Percentiles rank a stretch among this genome's conserved stretches.
phyloP scores from a whole-genome alignment of 139 green algal genomes.

The Edaphochlamys debaryana region DNA sequence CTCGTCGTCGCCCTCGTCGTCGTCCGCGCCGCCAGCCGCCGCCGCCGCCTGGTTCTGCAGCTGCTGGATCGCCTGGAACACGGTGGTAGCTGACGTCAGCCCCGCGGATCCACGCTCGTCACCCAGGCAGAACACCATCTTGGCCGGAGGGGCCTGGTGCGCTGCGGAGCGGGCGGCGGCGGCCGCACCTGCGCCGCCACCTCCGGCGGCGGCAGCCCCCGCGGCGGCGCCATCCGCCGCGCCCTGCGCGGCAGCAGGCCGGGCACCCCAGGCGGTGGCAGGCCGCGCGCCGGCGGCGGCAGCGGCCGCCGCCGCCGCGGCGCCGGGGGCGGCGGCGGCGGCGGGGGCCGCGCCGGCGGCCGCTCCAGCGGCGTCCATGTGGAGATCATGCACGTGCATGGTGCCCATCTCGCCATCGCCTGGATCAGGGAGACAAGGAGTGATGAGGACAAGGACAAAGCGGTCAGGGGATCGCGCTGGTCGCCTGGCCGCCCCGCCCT shows the following conservation, averaged over 20 bases:
- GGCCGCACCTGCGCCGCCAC: constrained; percentile 5
- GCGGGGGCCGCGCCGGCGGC: neutral
- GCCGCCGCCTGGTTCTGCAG: constrained; percentile 8
- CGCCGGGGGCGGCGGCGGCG: constrained; percentile 1
- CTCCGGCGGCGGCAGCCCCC: constrained; percentile 3
- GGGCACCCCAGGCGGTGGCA: neutral
- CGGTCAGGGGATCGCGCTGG: no score
- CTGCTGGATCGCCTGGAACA: constrained; percentile 90
- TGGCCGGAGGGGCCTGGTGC: constrained; percentile 41
- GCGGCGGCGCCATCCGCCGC: constrained; percentile 19
- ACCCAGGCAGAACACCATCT: constrained; percentile 78
- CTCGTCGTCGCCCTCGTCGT: constrained; percentile 38
- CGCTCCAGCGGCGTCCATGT: constrained; percentile 55
- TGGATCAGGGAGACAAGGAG: no score
- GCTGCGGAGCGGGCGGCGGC: constrained; percentile 31
- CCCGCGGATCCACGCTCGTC: constrained; percentile 35
- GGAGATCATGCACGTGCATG: constrained; percentile 83
- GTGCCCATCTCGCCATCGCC: constrained; percentile 46
- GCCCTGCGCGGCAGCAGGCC: neutral
- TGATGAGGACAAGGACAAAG: no score
- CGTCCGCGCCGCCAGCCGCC: constrained; percentile 36
- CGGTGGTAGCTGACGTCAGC: constrained; percentile 68
- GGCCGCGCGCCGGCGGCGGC: neutral
- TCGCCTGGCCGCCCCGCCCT: no score
- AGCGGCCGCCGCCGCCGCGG: constrained; percentile 29